Base-by-base conservation (phyloP, 2,329 filamentous ascomycete species). In the Pseudogymnoascus sp. region DNA sequence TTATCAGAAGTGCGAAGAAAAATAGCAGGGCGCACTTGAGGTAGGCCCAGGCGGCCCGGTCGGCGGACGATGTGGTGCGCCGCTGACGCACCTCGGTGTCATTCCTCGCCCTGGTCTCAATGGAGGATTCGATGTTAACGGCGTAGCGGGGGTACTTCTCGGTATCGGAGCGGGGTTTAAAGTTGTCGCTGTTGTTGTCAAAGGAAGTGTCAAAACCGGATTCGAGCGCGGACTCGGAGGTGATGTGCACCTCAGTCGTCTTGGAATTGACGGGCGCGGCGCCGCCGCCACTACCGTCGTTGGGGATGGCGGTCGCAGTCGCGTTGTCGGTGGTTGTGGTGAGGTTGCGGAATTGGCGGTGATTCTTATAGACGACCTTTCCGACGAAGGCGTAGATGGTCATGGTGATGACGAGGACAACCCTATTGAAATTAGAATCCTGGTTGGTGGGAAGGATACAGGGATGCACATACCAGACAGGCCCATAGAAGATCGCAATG, bases 401-500 rank as follows among this genome's bases (percentile, higher is more conserved):
- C 63, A 88, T 79, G 1, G 86, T 88, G 36, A 82, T 66, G 23
- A 81, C 68, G 31, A 90, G 86, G 9, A 84, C 77, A 19, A 88
- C 74, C 83, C 83, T 85, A 62, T 2, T 15, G 17, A 9, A 28
- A 61, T 61, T 44, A 19, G 57, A 69, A 33, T 67, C 63, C 68
- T 47, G 70, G 67, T 66, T 61, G 67, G 42, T 31, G 2, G 17
- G 21, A 11, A 19, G 15, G 9, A 5, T 21, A 26, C 28, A 42
- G 28, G 28, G 8, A 5, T 10, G 5, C 4, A 66, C 78, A 72
- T 71, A 87, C 87, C 87, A 90, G 62, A 89, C 80, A 1, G 87
- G 87, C 0, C 79, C 86, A 68, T 93, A 95, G 74, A 92, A 93
- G 23, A 85, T 83, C 5, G 85, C 84, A 64, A 95, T 86, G 33